Evolutionary conservation across 331 rosid genomes (phyloP).

Genomic region (Quercus phellos): DNA sequence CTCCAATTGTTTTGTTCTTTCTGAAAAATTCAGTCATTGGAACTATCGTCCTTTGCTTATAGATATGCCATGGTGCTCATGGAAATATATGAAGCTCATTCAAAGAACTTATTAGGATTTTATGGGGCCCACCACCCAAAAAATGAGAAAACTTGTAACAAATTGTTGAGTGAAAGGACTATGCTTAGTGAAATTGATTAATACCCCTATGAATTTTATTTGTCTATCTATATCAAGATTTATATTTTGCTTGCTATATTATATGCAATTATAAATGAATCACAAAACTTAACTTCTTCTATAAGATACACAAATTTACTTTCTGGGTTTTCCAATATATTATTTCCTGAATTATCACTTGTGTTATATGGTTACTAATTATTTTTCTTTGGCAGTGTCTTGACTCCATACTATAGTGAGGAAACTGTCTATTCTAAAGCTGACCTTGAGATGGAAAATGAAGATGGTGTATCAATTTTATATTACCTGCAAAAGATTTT

Average conservation of each 20-base stretch:
- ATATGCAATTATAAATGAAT: background rate
- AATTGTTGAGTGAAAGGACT: background rate
- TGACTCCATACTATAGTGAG: slow-evolving; percentile 97
- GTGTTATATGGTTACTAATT: background rate
- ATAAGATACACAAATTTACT: too few species aligned
- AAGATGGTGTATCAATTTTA: slow-evolving; percentile 90
- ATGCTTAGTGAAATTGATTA: background rate
- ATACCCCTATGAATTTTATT: background rate
- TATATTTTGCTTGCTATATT: background rate
- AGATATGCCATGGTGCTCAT: slow-evolving; percentile 3
- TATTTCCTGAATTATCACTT: background rate
- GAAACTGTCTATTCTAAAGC: slow-evolving; percentile 85
- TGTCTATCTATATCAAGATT: background rate
- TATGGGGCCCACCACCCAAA: background rate
- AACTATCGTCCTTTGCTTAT: slow-evolving; percentile 14
- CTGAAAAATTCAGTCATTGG: slow-evolving; percentile 16
- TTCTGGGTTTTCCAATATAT: background rate
- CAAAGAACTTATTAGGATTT: slow-evolving; percentile 6
- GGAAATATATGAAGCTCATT: slow-evolving; percentile 3
- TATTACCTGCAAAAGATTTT: slow-evolving; percentile 92
- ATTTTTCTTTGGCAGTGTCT: slow-evolving; percentile 56
- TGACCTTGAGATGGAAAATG: slow-evolving; percentile 89
- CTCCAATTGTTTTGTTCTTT: slow-evolving; percentile 15
- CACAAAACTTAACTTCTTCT: background rate
- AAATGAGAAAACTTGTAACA: background rate